Evolutionary conservation across 106 monocot species (phyloP).

Genomic region (Posidonia australis): DNA sequence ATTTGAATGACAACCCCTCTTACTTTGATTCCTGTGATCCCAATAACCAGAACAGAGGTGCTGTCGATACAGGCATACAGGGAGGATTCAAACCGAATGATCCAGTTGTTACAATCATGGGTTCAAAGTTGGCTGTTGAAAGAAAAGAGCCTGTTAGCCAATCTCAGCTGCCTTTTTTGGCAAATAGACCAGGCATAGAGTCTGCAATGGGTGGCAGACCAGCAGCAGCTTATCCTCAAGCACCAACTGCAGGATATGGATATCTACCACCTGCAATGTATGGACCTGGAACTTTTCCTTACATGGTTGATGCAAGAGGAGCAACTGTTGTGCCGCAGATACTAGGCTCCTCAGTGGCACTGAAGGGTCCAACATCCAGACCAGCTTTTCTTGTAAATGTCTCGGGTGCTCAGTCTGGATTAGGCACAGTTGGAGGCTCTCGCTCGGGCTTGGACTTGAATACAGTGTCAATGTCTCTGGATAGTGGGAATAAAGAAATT

Average conservation of each 20-base stretch:
- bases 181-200: slow-evolving; percentile 13
- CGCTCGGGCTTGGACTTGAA: slow-evolving; percentile 53
- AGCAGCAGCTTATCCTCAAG: slow-evolving; percentile 26
- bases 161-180: slow-evolving; percentile 13
- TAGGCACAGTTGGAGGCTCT: slow-evolving; percentile 6
- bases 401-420: slow-evolving; percentile 7
- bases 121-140: slow-evolving; percentile 36
- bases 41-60: slow-evolving; percentile 4
- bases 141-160: slow-evolving; percentile 25
- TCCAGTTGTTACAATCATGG: slow-evolving; percentile 47
- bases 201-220: neutral
- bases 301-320: slow-evolving; percentile 45
- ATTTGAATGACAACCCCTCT: slow-evolving; percentile 59
- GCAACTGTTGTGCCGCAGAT: slow-evolving; percentile 37
- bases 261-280: slow-evolving; percentile 24
- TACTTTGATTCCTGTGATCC: slow-evolving; percentile 19
- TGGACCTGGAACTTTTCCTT: slow-evolving; percentile 34
- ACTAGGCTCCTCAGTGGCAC: slow-evolving; percentile 8
- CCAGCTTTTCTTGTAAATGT: slow-evolving; percentile 35
- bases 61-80: slow-evolving; percentile 2
- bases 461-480: slow-evolving; percentile 18
- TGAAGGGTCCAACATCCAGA: slow-evolving; percentile 5
- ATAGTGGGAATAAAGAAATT: slow-evolving; percentile 17
- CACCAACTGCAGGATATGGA: slow-evolving; percentile 25
- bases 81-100: slow-evolving; percentile 20